These are phyloP conservation scores for Calonectria hawksworthii DNA, from an alignment of 2,329 filamentous ascomycete genomes.

Conservation along the genomic window DNA sequence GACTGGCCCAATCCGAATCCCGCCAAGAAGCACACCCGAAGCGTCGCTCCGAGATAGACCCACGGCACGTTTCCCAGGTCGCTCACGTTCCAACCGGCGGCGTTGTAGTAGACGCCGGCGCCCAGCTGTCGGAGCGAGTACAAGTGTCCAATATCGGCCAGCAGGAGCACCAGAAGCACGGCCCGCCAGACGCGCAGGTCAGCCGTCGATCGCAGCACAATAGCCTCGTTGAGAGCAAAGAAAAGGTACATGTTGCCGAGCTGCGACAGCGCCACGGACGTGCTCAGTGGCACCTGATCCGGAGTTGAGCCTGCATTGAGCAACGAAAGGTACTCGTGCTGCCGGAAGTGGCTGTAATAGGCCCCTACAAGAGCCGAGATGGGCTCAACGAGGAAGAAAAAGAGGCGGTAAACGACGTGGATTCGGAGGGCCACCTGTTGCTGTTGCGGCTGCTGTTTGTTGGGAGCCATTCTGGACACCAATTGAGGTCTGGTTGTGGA, in stretches of 20 bases:
- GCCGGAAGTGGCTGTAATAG: constrained; percentile 64
- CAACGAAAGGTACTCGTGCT: constrained; percentile 72
- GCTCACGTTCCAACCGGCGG: constrained; percentile 74
- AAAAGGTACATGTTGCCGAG: constrained; percentile 84
- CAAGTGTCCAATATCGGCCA: constrained; percentile 84
- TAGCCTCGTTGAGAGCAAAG: constrained; percentile 82
- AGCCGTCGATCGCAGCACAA: constrained; percentile 78
- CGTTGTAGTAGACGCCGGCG: constrained; percentile 72
- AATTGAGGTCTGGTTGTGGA: constrained; percentile 1
- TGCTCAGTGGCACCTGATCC: constrained; percentile 66
- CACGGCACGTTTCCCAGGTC: constrained; percentile 79
- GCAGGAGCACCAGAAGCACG: constrained; percentile 75
- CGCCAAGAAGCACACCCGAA: constrained; percentile 71
- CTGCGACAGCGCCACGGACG: constrained; percentile 78
- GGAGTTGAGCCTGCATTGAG: constrained; percentile 68
- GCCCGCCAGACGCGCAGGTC: constrained; percentile 79
- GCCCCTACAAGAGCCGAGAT: constrained; percentile 67
- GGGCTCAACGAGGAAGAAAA: constrained; percentile 82
- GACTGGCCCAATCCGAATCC: constrained; percentile 65
- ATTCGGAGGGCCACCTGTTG: constrained; percentile 59
- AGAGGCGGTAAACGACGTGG: constrained; percentile 75
- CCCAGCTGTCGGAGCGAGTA: constrained; percentile 75
- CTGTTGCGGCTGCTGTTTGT: neutral
- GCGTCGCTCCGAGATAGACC: constrained; percentile 75
- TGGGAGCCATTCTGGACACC: constrained; percentile 42